These are phyloP conservation scores for Emericellopsis terricola DNA, from an alignment of 495 filamentous ascomycete genomes.

Conservation along the genomic window DNA sequence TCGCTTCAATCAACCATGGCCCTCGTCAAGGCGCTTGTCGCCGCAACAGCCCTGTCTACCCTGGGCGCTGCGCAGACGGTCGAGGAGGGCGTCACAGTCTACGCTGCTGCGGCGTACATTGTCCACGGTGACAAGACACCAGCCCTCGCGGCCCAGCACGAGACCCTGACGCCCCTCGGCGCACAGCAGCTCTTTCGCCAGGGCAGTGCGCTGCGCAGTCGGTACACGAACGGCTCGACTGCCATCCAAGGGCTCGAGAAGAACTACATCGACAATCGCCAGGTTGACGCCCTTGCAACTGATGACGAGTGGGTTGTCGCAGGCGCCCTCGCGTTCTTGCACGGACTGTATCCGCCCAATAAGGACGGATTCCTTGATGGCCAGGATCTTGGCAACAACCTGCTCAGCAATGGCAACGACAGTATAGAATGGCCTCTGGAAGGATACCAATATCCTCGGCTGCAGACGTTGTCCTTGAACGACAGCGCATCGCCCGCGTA, in stretches of 20 bases:
- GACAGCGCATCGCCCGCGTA: slow-evolving; percentile 20
- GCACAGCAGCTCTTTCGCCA: slow-evolving; percentile 20
- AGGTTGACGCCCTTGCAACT: slow-evolving; percentile 15
- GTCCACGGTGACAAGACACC: slow-evolving; percentile 24
- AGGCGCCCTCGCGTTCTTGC: slow-evolving; percentile 20
- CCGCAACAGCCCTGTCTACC: too few species aligned
- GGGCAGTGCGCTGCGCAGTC: slow-evolving; percentile 15
- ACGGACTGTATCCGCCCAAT: slow-evolving; percentile 24
- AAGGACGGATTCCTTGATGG: slow-evolving; percentile 13
- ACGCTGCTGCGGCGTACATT: slow-evolving; percentile 24
- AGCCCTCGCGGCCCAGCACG: slow-evolving; percentile 2
- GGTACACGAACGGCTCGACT: slow-evolving; percentile 14
- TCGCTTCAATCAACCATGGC: too few species aligned
- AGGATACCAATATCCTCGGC: slow-evolving; percentile 25
- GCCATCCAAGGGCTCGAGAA: slow-evolving; percentile 15
- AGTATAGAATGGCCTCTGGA: slow-evolving; percentile 16
- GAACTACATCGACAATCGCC: slow-evolving; percentile 18
- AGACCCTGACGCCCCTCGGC: slow-evolving; percentile 20
- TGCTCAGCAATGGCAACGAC: slow-evolving; percentile 10
- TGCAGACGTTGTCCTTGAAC: slow-evolving; percentile 9
- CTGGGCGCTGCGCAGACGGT: too few species aligned
- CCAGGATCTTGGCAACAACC: slow-evolving; percentile 8
- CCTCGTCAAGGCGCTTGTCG: too few species aligned
- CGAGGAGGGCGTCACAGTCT: slow-evolving; percentile 23
- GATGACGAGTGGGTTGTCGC: slow-evolving; percentile 14